Evolutionary conservation across 2,329 filamentous ascomycete genomes (phyloP).

Genomic region (Delphinella strobiligena): DNA sequence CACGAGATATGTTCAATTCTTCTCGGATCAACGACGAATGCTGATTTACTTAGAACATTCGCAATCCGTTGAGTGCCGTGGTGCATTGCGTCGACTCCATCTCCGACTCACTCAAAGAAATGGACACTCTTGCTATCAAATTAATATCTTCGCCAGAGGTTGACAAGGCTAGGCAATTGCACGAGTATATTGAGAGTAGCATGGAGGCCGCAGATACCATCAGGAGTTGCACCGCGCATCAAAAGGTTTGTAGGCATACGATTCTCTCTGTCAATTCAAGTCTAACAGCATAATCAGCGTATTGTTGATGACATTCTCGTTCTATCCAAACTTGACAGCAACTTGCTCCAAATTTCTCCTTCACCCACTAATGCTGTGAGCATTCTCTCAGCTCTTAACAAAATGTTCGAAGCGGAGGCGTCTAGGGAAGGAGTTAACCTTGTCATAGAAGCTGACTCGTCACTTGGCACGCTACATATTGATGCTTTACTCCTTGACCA

Average conservation of each 20-base stretch:
- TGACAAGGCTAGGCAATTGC: slow-evolving; percentile 11
- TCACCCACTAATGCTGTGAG: slow-evolving; percentile 11
- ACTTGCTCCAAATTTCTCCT: slow-evolving; percentile 23
- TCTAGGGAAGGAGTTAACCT: slow-evolving; percentile 17
- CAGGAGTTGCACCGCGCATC: slow-evolving; percentile 33
- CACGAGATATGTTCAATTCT: slow-evolving; percentile 20
- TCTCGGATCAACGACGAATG: slow-evolving; percentile 1
- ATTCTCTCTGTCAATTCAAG: too few species aligned
- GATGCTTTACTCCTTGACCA: slow-evolving; percentile 17
- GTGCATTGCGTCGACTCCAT: slow-evolving; percentile 12
- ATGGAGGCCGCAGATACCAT: slow-evolving; percentile 29
- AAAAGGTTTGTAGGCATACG: slow-evolving; percentile 23
- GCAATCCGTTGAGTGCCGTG: slow-evolving; percentile 12
- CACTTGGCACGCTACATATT: slow-evolving; percentile 5
- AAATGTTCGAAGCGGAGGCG: slow-evolving; percentile 23
- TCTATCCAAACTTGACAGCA: slow-evolving; percentile 33
- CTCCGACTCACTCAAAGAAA: slow-evolving; percentile 7
- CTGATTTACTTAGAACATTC: slow-evolving; percentile 8
- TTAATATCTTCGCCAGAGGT: slow-evolving; percentile 9
- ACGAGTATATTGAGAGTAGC: slow-evolving; percentile 18
- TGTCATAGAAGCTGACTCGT: slow-evolving; percentile 4
- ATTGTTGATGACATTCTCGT: slow-evolving; percentile 38
- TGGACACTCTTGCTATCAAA: slow-evolving; percentile 5
- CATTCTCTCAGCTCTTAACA: slow-evolving; percentile 17
- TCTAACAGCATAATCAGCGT: neutral